These are phyloP conservation scores for Hypoxylon sp. DNA, from an alignment of 2,329 filamentous ascomycete genomes.

Conservation along the genomic window DNA sequence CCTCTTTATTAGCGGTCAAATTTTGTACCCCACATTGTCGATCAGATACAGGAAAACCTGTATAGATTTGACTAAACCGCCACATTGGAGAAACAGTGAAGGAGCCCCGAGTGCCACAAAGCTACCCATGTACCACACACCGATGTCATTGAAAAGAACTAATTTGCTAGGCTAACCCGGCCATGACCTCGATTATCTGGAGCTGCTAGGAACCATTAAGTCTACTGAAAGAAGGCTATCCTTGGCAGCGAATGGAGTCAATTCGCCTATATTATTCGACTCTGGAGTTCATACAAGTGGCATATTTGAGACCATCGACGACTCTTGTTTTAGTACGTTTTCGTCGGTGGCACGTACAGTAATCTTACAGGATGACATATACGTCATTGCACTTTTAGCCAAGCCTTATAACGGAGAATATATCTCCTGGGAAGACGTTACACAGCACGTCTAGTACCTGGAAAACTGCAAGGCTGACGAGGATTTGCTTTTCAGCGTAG, in stretches of 20 bases:
- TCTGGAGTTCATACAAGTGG: constrained; percentile 20
- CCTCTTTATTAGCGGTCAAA: constrained; percentile 21
- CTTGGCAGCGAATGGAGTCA: constrained; percentile 31
- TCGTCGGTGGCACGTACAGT: constrained; percentile 12
- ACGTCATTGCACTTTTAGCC: constrained; percentile 5
- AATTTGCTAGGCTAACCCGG: constrained; percentile 18
- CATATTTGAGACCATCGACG: constrained; percentile 5
- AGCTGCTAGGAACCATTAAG: too few species aligned
- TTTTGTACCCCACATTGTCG: constrained; percentile 11
- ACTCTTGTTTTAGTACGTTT: constrained; percentile 23
- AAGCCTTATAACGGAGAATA: constrained; percentile 5
- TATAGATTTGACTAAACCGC: constrained; percentile 2
- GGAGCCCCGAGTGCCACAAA: constrained; percentile 9
- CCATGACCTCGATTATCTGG: constrained; percentile 9
- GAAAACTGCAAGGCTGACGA: constrained; percentile 27
- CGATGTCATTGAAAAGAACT: constrained; percentile 18
- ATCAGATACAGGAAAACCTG: constrained; percentile 31
- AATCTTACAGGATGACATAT: constrained; percentile 9
- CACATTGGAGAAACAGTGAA: constrained; percentile 17
- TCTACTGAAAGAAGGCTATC: constrained; percentile 17
- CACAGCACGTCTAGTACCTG: constrained; percentile 3
- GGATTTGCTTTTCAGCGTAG: constrained; percentile 1
- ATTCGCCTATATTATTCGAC: constrained; percentile 11
- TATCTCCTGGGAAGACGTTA: neutral
- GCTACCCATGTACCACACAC: constrained; percentile 21